A percentile compares a stretch with the other conserved stretches of the same genome.
Evolutionary conservation across 352 stramenopile species (phyloP).

Genomic region (Pythium volutum): DNA sequence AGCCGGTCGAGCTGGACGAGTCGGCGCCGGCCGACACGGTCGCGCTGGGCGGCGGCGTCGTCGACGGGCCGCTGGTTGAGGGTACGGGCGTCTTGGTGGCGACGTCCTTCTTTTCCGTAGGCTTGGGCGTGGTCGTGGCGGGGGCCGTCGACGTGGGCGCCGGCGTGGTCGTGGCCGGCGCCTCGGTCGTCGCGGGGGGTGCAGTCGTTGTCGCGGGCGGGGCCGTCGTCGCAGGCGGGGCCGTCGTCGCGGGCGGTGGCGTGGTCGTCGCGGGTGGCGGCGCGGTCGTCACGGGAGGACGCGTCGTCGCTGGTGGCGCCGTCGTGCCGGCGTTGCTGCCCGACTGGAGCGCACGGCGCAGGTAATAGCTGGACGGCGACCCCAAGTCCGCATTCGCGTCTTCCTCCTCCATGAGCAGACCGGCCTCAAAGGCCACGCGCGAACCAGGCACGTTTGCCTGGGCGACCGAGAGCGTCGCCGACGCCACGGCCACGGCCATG

Average conservation of each 20-base stretch:
- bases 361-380: background rate
- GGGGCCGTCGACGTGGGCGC: background rate
- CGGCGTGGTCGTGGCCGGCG: constrained; percentile 5
- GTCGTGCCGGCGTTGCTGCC: background rate
- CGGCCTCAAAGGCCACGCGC: constrained; percentile 4
- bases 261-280: constrained; percentile 11
- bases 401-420: constrained; percentile 3
- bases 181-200: constrained; percentile 26
- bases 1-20: constrained; percentile 14
- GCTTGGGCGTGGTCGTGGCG: constrained; percentile 4
- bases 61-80: background rate
- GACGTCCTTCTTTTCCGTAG: constrained; percentile 4
- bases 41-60: constrained; percentile 1
- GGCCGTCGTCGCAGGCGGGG: constrained; percentile 26
- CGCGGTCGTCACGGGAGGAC: constrained; percentile 19
- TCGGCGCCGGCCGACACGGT: background rate
- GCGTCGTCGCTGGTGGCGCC: constrained; percentile 22
- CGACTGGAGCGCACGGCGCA: constrained; percentile 11
- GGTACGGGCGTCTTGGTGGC: constrained; percentile 1
- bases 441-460: background rate
- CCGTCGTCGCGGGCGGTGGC: constrained; percentile 21
- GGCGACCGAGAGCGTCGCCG: background rate
- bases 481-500: constrained; percentile 20
- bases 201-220: constrained; percentile 23
- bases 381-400: background rate